phyloP scores from a whole-genome alignment of 2,329 filamentous ascomycete species.

The Neonectria hederae region DNA sequence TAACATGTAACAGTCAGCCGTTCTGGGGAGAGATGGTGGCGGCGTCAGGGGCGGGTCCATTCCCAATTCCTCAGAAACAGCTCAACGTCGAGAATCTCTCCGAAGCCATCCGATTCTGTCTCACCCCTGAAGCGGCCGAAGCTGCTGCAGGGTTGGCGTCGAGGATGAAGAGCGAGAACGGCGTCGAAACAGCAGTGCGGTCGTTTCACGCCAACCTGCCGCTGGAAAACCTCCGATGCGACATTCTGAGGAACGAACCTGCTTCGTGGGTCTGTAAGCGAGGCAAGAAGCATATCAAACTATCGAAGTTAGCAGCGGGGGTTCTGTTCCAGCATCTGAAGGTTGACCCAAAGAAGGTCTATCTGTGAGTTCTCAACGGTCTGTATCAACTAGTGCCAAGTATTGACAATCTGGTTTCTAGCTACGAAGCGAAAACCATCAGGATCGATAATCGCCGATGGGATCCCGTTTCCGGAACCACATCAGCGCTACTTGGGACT shows the following conservation, averaged over 20 bases:
- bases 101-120: slow-evolving; percentile 25
- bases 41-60: slow-evolving; percentile 26
- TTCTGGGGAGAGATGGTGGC: slow-evolving; percentile 38
- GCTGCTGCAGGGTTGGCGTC: slow-evolving; percentile 20
- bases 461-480: slow-evolving; percentile 30
- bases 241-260: slow-evolving; percentile 9
- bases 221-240: slow-evolving; percentile 30
- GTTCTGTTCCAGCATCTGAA: slow-evolving; percentile 21
- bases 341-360: slow-evolving; percentile 24
- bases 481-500: slow-evolving; percentile 21
- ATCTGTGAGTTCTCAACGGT: background rate
- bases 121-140: slow-evolving; percentile 15
- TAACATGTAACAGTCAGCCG: slow-evolving; percentile 15
- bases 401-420: background rate
- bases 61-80: slow-evolving; percentile 25
- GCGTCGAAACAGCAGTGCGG: slow-evolving; percentile 30
- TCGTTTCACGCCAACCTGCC: slow-evolving; percentile 38
- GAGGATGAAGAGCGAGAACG: slow-evolving; percentile 29
- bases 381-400: background rate
- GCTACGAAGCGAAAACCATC: slow-evolving; percentile 25
- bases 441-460: slow-evolving; percentile 28
- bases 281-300: slow-evolving; percentile 13
- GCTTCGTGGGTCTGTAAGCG: slow-evolving; percentile 27
- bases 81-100: slow-evolving; percentile 21
- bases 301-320: slow-evolving; percentile 31